These are phyloP conservation scores for Rhynchospora breviuscula DNA, from an alignment of 176 grass and related monocot species.

Conservation along the genomic window DNA sequence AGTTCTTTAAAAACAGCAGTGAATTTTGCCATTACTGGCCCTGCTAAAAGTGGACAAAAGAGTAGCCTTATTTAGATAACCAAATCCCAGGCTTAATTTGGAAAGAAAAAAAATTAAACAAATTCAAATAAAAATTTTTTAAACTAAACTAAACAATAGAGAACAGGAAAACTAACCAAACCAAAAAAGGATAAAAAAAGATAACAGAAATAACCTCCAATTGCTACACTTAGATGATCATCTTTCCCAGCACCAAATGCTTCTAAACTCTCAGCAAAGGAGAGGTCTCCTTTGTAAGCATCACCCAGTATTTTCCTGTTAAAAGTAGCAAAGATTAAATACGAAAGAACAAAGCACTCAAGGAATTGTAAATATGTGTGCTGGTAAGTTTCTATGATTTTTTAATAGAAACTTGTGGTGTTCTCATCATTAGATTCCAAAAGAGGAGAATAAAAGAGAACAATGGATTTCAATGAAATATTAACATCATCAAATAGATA, in stretches of 20 bases:
- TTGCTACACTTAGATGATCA: conserved; percentile 92
- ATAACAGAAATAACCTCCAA: conserved; percentile 70
- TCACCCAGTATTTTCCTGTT: conserved; percentile 83
- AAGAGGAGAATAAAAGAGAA: not conserved
- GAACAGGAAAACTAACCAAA: not conserved
- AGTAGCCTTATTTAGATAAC: conserved; percentile 13
- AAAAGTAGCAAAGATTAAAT: conserved; percentile 26
- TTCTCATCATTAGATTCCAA: not conserved
- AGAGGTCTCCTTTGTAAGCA: conserved; percentile 89
- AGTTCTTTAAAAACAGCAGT: conserved; percentile 97
- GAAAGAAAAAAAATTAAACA: not conserved
- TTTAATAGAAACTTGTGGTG: not conserved
- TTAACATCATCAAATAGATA: conserved; percentile 15
- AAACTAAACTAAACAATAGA: not conserved
- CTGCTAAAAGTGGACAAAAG: conserved; percentile 40
- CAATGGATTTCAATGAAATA: conserved; percentile 11
- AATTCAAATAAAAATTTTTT: not conserved
- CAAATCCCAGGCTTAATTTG: not conserved
- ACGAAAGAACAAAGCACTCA: conserved; percentile 9
- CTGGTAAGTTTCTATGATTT: conserved; percentile 19
- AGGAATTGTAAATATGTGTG: not conserved
- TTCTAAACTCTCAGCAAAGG: conserved; percentile 96
- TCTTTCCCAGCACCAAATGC: conserved; percentile 94
- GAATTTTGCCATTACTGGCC: conserved; percentile 93
- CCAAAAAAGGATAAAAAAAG: conserved; percentile 9